Evolutionary conservation across 1,284 basidiomycete genomes (phyloP).

Genomic region (Marasmius tenuissimus): DNA sequence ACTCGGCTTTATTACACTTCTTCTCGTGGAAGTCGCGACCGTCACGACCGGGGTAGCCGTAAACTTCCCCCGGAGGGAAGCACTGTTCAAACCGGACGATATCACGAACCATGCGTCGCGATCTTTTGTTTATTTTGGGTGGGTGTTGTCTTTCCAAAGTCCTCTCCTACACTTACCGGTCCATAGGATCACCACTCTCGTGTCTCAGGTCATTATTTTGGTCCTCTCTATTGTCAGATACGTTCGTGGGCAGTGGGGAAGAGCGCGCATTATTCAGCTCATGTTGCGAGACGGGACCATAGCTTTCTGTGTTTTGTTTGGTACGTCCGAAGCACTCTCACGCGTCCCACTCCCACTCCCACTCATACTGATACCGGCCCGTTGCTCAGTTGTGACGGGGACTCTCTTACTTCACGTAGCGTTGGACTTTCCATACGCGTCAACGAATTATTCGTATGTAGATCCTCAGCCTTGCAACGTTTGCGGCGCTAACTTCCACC

Average conservation of each 20-base stretch:
- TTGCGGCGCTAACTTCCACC: neutral
- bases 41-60: constrained; percentile 13
- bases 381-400: no score
- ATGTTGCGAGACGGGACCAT: constrained; percentile 17
- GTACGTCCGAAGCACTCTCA: constrained; percentile 6
- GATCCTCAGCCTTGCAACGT: no score
- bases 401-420: no score
- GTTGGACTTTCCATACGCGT: no score
- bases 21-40: constrained; percentile 14
- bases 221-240: constrained; percentile 12
- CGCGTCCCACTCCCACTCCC: neutral
- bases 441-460: no score
- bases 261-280: constrained; percentile 10
- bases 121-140: constrained; percentile 18
- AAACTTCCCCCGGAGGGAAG: constrained; percentile 7
- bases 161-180: neutral
- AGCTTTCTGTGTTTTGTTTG: constrained; percentile 14
- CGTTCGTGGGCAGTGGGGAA: constrained; percentile 6
- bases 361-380: neutral
- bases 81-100: neutral
- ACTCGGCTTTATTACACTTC: constrained; percentile 11
- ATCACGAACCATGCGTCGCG: constrained; percentile 9
- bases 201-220: constrained; percentile 16
- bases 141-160: neutral
- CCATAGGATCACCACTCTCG: constrained; percentile 9